Conservation (phyloP, 176 grass and related monocot genomes). For the Chrysopogon serrulatus region DNA sequence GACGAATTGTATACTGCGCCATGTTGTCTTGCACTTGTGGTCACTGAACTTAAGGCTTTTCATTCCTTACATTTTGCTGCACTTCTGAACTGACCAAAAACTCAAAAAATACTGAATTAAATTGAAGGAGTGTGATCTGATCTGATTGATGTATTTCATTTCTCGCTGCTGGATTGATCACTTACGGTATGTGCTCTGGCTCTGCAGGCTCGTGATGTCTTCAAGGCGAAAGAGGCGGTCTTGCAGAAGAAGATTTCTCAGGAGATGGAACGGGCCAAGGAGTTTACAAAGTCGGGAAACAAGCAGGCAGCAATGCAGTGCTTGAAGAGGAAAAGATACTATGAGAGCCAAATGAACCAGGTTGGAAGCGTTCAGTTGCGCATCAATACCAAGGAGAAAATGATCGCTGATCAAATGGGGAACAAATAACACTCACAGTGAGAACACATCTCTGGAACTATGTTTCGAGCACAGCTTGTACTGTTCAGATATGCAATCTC, state of each 20-base stretch:
- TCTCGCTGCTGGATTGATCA: neutral
- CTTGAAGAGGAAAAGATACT: slow-evolving; percentile 92
- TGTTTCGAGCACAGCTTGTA: neutral
- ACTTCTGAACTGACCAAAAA: neutral
- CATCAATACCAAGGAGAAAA: slow-evolving; percentile 63
- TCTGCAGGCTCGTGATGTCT: slow-evolving; percentile 63
- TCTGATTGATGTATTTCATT: neutral
- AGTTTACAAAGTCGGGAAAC: slow-evolving; percentile 68
- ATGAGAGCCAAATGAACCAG: slow-evolving; percentile 77
- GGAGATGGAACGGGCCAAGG: slow-evolving; percentile 76
- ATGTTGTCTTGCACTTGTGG: neutral
- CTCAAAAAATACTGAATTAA: neutral
- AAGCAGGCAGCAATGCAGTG: slow-evolving; percentile 81
- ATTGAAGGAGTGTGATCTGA: neutral
- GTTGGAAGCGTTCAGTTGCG: slow-evolving; percentile 65
- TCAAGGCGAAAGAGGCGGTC: slow-evolving; percentile 61
- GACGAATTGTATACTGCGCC: neutral
- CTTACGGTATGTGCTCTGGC: neutral
- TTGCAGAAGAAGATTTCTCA: slow-evolving; percentile 84
- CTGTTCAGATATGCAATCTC: slow-evolving; percentile 10
- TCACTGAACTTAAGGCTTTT: neutral
- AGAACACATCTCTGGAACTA: neutral
- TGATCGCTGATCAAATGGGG: slow-evolving; percentile 30
- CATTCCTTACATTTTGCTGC: neutral
- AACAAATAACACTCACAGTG: slow-evolving; percentile 38